Percentiles rank a stretch among this genome's conserved stretches.
phyloP scores from a whole-genome alignment of 306 rosid genomes.

The Corylus americana region DNA sequence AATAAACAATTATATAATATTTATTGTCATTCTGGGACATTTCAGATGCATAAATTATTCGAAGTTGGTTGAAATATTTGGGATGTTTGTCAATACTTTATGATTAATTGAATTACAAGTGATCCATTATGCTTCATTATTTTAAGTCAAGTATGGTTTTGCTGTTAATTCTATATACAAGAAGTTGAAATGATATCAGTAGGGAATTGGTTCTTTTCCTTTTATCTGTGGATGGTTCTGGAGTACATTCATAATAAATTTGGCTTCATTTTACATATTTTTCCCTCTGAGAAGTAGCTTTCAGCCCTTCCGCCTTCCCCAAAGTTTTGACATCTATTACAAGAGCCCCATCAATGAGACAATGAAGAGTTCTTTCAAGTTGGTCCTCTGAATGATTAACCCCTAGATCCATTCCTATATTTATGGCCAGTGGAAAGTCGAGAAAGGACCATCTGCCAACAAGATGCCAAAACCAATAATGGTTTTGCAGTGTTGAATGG shows the following conservation, averaged over 20 bases:
- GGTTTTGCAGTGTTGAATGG: not conserved
- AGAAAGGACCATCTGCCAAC: not conserved
- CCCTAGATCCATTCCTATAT: not conserved
- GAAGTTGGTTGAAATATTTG: not conserved
- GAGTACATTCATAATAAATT: not conserved
- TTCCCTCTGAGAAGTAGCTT: not conserved
- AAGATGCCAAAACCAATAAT: not conserved
- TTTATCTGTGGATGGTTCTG: not conserved
- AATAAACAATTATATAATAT: conserved; percentile 10
- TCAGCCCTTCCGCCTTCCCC: not conserved
- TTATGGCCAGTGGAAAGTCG: not conserved
- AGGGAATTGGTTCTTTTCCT: not conserved
- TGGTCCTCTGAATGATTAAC: not conserved
- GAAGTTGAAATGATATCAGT: not conserved
- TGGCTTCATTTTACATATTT: not conserved
- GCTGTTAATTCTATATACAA: not conserved
- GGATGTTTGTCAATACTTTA: not conserved
- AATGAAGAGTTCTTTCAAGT: not conserved
- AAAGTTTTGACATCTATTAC: not conserved
- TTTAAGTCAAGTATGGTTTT: not conserved
- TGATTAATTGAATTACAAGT: not conserved
- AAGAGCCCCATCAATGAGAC: not conserved
- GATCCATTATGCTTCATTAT: not conserved
- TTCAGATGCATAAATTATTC: conserved; percentile 1
- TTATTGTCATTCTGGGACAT: not conserved